Base-by-base conservation (phyloP, 768 basidiomycete genomes). In the Russula abietina region DNA sequence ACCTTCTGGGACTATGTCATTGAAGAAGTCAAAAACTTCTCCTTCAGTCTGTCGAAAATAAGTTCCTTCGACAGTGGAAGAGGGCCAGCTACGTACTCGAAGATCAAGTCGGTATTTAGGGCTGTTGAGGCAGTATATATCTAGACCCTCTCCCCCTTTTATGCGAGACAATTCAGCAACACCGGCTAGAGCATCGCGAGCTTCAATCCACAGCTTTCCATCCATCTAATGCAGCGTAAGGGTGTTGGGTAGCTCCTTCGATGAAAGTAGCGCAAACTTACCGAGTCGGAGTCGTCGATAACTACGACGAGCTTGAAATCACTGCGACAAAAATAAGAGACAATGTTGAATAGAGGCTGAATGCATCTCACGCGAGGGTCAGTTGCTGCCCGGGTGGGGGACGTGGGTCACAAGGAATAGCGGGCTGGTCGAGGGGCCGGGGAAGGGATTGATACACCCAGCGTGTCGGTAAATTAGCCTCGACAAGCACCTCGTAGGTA, bases 231-330 rank as follows among this genome's bases (percentile, higher is more conserved):
- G 3, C 38, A 24, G 28, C 2, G 45, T 5, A 51, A 19, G 8
- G 10, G 8, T 55, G 24, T 36, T 19, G 30, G 36, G 22, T n/a
- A 24, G 48, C 24, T 4, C 4, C 4, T 19, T 32, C n/a, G 17
- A 51, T 12, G 36, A 38, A 19, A 22, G 6, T 32, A 24, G 33
- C 16, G 17, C 64, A 70, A 53, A 45, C 67, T 57, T 28, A 75
- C 75, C 1, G 79, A 78, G 55, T 74, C 67, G 1, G 77, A 78
- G 56, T 78, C 79, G 52, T 77, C 75, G 26, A 79, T 67, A 41
- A 79, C 62, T 49, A 79, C 71, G 45, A 79, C 75, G 16, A 78
- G 75, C 64, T 79, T 79, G 69, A 76, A 73, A 53, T 75, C 75
- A 59, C 75, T 75, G 45, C n/a, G 16, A 30, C 24, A 0, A 30